Base-by-base conservation (phyloP, 768 basidiomycete genomes). In the Tricholoma sp. region DNA sequence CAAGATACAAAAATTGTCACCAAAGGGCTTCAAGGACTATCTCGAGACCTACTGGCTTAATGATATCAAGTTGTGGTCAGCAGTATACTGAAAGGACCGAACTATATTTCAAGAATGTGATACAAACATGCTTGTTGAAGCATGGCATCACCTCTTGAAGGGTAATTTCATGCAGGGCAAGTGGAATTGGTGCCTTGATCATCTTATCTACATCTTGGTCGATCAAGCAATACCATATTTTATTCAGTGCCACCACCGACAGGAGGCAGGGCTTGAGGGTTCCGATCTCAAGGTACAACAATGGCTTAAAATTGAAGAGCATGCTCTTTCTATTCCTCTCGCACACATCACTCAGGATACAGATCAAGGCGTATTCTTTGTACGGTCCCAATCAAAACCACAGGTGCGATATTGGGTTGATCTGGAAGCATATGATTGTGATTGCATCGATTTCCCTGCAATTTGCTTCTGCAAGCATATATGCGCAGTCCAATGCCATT, bases 121-220 rank as follows among this genome's bases (percentile, higher is more conserved):
- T 24, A 70, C 67, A 0, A 70, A 70, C 32, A 70, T 70, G 69
- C 61, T 69, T 6, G 57, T 69, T 31, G 66, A 70, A 56, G 65
- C 59, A 41, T 67, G 68, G 68, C 67, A 68, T 51, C 67, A 67
- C 43, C 46, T 71, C 8, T 57, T 69, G 4, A 71, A 71, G 35
- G 54, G 57, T 5, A 67, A 65, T 18, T 69, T 71, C 37, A 53
- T 70, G 35, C 47, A 64, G 10, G 67, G 67, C 1, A 57, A 58
- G 31, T 60, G 58, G 0, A 71, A 71, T 46, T 57, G 63, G n/a
- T n/a, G n/a, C n/a, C n/a, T n/a, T n/a, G n/a, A n/a, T n/a, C n/a
- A n/a, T n/a, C n/a, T n/a, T n/a, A 19, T 67, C 4, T 68, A 69
- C 46, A 31, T 31, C 31, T 31, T 31, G 31, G 9, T 31, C 9